Base-by-base conservation (phyloP, 768 basidiomycete genomes). In the Amanita pallidorosea region DNA sequence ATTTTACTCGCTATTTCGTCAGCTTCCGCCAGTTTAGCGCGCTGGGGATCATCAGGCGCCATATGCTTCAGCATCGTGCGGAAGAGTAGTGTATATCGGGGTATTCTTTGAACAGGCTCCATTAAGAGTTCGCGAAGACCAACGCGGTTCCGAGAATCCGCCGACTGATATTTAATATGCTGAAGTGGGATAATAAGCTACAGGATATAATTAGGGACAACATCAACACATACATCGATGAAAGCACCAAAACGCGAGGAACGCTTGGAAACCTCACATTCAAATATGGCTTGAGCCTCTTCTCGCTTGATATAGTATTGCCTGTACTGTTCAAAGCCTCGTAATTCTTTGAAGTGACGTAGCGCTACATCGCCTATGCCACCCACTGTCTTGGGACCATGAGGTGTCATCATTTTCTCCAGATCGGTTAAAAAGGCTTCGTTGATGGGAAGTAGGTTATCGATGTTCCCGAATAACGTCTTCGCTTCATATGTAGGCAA, bases 31-130 rank as follows among this genome's bases (percentile, higher is more conserved):
- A 98, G 70, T 62, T 85, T 88, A 7, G 74, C 72, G 25, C 89
- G 77, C 57, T 93, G 90, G 2, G 80, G 75, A 59, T 96, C 90
- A 44, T 74, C 72, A 0, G 77, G 77, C 12, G 79, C 75, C 86
- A 97, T 88, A 60, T 88, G 77, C 66, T 93, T 91, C 60, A 94
- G 70, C 85, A 98, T 98, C 5, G 77, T 88, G 53, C 89, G 85
- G 66, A 95, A 90, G 56, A 98, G 75, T 22, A 98, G 72, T 1
- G 91, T 94, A 66, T 97, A 97, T 56, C 95, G 76, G 4, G 94
- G 93, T 60, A 98, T 91, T 31, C 94, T 82, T 61, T 98, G 94
- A 5, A 96, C 90, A 13, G 94, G 94, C 57, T 98, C 94, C 83
- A 95, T 95, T 18, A 97, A 74, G 45, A 96, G 77, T 63, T 95